Percentiles rank a stretch among this genome's conserved stretches.
phyloP scores from a whole-genome alignment of 2,329 filamentous ascomycete species.

The Cytospora schulzeri region DNA sequence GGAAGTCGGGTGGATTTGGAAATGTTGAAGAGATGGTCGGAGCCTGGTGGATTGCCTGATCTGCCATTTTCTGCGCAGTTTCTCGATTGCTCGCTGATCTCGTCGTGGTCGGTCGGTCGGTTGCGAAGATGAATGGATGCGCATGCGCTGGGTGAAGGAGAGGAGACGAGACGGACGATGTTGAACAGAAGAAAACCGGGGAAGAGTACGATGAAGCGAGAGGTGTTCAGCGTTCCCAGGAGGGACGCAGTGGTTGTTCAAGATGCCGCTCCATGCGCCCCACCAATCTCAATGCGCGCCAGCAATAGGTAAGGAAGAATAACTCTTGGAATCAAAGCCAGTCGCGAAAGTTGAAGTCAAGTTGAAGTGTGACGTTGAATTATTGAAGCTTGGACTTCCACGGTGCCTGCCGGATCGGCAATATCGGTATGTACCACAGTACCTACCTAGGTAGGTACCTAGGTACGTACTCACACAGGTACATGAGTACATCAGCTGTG shows the following conservation, averaged over 20 bases:
- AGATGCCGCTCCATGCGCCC: conserved; percentile 22
- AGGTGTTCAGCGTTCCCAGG: conserved; percentile 19
- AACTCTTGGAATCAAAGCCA: neutral
- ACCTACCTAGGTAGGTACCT: neutral
- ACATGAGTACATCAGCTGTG: neutral
- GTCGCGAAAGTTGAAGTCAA: neutral
- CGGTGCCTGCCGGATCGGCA: conserved; percentile 1
- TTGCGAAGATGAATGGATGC: neutral
- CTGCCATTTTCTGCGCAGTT: conserved; percentile 54
- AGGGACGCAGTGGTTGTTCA: conserved; percentile 17
- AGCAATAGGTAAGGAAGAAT: neutral
- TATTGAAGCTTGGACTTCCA: neutral
- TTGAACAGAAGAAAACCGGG: neutral
- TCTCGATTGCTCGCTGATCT: neutral
- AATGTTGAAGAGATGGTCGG: conserved; percentile 59
- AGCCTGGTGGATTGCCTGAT: conserved; percentile 49
- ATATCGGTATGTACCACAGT: neutral
- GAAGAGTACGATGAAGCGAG: neutral
- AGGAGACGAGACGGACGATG: too few relatives aligned
- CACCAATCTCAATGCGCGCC: neutral
- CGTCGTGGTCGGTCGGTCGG: neutral
- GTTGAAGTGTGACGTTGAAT: neutral
- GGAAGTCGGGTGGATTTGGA: conserved; percentile 82
- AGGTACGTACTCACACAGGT: neutral
- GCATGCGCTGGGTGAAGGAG: too few relatives aligned